These are phyloP conservation scores for Leucoagaricus sp. DNA, from an alignment of 1,284 basidiomycete species.

Conservation along the genomic window DNA sequence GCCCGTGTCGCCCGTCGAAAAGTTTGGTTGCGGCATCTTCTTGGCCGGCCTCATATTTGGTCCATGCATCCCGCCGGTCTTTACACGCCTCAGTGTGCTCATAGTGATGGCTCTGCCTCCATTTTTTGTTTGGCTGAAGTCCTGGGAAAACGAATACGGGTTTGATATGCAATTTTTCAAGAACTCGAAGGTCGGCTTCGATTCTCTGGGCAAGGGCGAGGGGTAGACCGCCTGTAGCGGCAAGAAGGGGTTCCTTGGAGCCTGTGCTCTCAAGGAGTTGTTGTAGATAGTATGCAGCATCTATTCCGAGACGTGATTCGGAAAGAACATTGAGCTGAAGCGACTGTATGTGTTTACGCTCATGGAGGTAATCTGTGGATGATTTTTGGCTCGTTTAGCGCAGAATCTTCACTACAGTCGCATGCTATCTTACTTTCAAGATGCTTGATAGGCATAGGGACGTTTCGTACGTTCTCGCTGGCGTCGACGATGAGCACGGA, in stretches of 20 bases:
- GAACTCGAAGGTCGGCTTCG: slow-evolving; percentile 86
- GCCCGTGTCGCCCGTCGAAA: slow-evolving; percentile 70
- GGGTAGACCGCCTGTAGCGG: slow-evolving; percentile 92
- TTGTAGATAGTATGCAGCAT: slow-evolving; percentile 90
- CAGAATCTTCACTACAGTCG: neutral
- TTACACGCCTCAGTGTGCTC: slow-evolving; percentile 74
- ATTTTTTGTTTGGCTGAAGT: slow-evolving; percentile 68
- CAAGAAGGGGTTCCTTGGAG: slow-evolving; percentile 86
- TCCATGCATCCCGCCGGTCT: slow-evolving; percentile 84
- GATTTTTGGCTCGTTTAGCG: slow-evolving; percentile 6
- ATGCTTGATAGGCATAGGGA: slow-evolving; percentile 45
- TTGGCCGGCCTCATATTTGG: slow-evolving; percentile 85
- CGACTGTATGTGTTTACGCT: slow-evolving; percentile 86
- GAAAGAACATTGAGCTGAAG: slow-evolving; percentile 83
- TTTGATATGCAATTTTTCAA: slow-evolving; percentile 93
- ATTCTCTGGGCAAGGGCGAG: slow-evolving; percentile 85
- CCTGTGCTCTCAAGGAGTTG: slow-evolving; percentile 77
- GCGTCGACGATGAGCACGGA: slow-evolving; percentile 9
- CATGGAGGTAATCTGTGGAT: slow-evolving; percentile 73
- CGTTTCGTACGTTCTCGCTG: slow-evolving; percentile 5
- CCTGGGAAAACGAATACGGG: slow-evolving; percentile 98
- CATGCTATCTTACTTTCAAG: slow-evolving; percentile 35
- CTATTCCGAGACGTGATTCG: slow-evolving; percentile 95
- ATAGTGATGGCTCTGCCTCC: slow-evolving; percentile 56
- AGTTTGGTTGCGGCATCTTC: slow-evolving; percentile 85